These are phyloP conservation scores for Meyerozyma athensensis DNA, from an alignment of 1,139 yeast species.

Conservation along the genomic window DNA sequence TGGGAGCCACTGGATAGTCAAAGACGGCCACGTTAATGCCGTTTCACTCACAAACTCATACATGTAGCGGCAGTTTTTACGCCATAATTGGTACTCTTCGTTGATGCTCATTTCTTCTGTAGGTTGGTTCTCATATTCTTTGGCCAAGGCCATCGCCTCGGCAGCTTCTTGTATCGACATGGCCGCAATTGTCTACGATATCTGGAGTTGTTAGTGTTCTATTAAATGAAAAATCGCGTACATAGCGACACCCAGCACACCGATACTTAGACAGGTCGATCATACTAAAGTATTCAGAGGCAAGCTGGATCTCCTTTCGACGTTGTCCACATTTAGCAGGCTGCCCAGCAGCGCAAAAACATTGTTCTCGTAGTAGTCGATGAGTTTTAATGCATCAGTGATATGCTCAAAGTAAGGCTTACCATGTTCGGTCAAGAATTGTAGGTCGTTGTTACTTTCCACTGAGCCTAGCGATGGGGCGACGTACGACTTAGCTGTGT, in stretches of 20 bases:
- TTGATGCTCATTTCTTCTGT: slow-evolving; percentile 40
- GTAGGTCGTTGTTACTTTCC: slow-evolving; percentile 8
- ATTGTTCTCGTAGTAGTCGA: slow-evolving; percentile 31
- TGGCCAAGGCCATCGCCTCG: slow-evolving; percentile 3
- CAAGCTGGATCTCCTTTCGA: slow-evolving; percentile 7
- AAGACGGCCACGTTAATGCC: slow-evolving; percentile 75
- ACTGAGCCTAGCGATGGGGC: neutral
- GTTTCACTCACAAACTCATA: slow-evolving; percentile 79
- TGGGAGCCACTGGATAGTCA: slow-evolving; percentile 75
- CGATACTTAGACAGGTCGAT: neutral
- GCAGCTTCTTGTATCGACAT: slow-evolving; percentile 3
- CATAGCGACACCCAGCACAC: neutral
- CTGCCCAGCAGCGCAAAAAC: slow-evolving; percentile 4
- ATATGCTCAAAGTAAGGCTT: slow-evolving; percentile 39
- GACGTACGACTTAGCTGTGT: slow-evolving; percentile 16
- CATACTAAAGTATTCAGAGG: slow-evolving; percentile 5
- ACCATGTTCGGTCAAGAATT: slow-evolving; percentile 24
- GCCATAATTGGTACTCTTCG: slow-evolving; percentile 75
- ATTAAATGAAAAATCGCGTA: neutral
- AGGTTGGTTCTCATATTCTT: slow-evolving; percentile 3
- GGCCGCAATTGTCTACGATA: neutral
- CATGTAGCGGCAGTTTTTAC: slow-evolving; percentile 73
- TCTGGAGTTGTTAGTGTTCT: neutral
- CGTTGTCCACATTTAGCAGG: slow-evolving; percentile 8
- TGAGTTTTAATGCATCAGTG: slow-evolving; percentile 38